Base-by-base conservation (phyloP, 2,329 filamentous ascomycete species). In the Xylariaceae sp. region DNA sequence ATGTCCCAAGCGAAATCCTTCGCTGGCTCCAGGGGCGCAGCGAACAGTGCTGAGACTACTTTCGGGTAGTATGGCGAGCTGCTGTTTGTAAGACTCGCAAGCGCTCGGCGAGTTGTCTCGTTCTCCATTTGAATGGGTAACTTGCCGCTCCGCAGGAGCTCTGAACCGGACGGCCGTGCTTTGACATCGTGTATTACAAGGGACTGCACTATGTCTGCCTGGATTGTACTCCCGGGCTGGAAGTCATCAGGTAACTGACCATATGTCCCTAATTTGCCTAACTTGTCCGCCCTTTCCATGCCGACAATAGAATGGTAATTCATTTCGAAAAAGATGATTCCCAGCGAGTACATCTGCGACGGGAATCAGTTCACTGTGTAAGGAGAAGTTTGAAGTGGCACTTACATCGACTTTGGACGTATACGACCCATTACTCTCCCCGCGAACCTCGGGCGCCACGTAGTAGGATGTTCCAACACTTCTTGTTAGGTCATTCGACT, bases 311-410 rank as follows among this genome's bases (percentile, higher is more conserved):
- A 80, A 29, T 79, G 75, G 63, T 87, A 93, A 69, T 90, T 96
- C 95, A 99, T 99, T 74, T 99, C 95, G 65, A 97, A 98, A 76
- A 99, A 96, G 55, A 99, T 98, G 62, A 99, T 90, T 0, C 95
- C 95, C 37, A 99, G 81, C 0, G 94, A 97, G 71, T 95, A 99
- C 94, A 99, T 98, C 83, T 87, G 53, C 0, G 31, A 45, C 28
- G 6, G 9, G 29, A 14, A 52, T 65, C n/a, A 65, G 57, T 33
- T 29, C 31, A 5, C 24, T 9, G 12, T 4, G 6, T 23, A 37
- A 31, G 12, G 24, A 4, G 24, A 1, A 17, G 14, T 26, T 44
- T 28, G 28, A 29, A 45, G 8, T 2, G 16, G 11, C 36, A 79
- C 86, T 79, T 74, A 88, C 86, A 77, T 99, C 95, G 1, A 98